These are phyloP conservation scores for Allium cepa DNA, from an alignment of 106 monocot species.

Conservation along the genomic window DNA sequence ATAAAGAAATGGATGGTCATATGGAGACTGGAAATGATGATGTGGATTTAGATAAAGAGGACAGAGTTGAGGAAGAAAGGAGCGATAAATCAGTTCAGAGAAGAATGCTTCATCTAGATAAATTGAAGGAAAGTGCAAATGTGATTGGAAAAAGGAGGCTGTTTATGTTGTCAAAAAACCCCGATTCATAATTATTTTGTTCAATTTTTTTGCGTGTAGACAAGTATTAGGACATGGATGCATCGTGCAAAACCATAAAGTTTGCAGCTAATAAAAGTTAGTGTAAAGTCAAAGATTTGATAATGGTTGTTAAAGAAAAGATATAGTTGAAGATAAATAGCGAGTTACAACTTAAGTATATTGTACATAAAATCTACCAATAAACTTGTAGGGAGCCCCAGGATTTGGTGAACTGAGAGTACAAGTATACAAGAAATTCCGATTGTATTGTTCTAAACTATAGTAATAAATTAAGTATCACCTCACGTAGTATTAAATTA, in stretches of 20 bases:
- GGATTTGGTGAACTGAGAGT: too few relatives aligned
- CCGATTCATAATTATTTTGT: neutral
- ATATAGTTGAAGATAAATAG: too few relatives aligned
- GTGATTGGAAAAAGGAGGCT: slow-evolving; percentile 10
- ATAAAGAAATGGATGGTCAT: slow-evolving; percentile 9
- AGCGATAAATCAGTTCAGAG: slow-evolving; percentile 19
- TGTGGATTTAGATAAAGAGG: slow-evolving; percentile 3
- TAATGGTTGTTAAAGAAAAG: neutral
- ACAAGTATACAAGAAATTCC: too few relatives aligned
- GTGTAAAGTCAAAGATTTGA: neutral
- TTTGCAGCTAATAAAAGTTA: neutral
- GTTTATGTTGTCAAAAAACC: slow-evolving; percentile 17
- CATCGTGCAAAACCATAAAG: neutral
- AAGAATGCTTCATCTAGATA: slow-evolving; percentile 42
- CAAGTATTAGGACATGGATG: neutral
- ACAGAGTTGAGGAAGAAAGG: neutral
- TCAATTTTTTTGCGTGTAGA: neutral
- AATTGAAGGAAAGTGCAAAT: slow-evolving; percentile 27
- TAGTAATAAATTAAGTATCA: too few relatives aligned
- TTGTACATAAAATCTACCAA: too few relatives aligned
- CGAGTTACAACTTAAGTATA: too few relatives aligned
- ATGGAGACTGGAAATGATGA: slow-evolving; percentile 9
- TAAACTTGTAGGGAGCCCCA: too few relatives aligned
- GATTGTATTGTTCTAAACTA: too few relatives aligned
- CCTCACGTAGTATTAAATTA: neutral